A percentile compares a stretch with the other conserved stretches of the same genome.
phyloP scores from a whole-genome alignment of 495 filamentous ascomycete genomes.

The Delitschia confertaspora region DNA sequence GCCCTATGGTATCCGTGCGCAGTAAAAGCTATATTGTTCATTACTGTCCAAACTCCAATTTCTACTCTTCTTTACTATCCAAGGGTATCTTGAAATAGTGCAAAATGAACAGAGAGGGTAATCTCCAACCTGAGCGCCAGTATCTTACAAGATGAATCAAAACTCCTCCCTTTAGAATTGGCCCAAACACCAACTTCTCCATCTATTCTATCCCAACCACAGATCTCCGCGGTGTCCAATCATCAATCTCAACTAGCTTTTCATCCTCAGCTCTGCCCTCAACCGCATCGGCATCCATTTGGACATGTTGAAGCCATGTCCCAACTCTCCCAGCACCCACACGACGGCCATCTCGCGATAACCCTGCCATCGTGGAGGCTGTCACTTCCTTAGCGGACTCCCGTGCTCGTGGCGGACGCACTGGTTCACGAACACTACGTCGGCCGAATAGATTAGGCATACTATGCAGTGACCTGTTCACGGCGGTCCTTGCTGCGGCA shows the following conservation, averaged over 20 bases:
- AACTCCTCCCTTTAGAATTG: too few relatives aligned
- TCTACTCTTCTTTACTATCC: too few relatives aligned
- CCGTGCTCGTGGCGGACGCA: conserved; percentile 5
- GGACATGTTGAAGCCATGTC: conserved; percentile 27
- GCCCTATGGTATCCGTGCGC: too few relatives aligned
- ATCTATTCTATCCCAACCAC: conserved; percentile 15
- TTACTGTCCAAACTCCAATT: too few relatives aligned
- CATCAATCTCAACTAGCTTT: conserved; percentile 14
- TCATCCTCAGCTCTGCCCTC: conserved; percentile 4
- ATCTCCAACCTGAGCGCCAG: too few relatives aligned
- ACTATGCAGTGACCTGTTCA: conserved; percentile 7
- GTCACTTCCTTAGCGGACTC: conserved; percentile 4
- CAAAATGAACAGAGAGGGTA: too few relatives aligned
- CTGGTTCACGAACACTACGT: conserved; percentile 9
- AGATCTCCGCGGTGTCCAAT: conserved; percentile 18
- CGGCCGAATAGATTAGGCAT: conserved; percentile 17
- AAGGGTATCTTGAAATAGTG: too few relatives aligned
- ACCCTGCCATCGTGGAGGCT: conserved; percentile 27
- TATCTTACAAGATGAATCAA: too few relatives aligned
- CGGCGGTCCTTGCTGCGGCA: conserved; percentile 11
- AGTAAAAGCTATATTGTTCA: too few relatives aligned
- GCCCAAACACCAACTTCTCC: too few relatives aligned
- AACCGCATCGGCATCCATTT: conserved; percentile 21
- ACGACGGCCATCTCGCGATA: conserved; percentile 21
- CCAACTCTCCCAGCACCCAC: conserved; percentile 26